These are phyloP conservation scores for Sporothrix protearum DNA, from an alignment of 2,329 filamentous ascomycete species.

Conservation along the genomic window DNA sequence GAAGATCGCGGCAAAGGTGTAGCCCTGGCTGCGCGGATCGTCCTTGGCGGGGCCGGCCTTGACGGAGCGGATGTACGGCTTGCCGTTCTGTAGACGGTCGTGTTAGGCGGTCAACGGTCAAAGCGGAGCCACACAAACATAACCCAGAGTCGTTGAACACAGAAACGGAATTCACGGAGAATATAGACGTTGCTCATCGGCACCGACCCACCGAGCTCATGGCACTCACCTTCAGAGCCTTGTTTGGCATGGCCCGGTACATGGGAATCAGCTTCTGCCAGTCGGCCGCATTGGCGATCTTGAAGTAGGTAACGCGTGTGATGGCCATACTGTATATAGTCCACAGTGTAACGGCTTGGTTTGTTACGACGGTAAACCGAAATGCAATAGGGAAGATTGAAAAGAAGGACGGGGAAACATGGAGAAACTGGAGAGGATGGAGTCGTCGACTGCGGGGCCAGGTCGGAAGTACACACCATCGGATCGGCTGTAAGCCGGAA, in stretches of 20 bases:
- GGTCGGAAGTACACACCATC: neutral
- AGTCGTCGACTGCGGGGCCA: neutral
- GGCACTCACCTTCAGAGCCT: constrained; percentile 42
- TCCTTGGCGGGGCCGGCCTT: constrained; percentile 46
- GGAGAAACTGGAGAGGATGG: too few relatives aligned
- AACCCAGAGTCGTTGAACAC: too few relatives aligned
- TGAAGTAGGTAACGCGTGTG: constrained; percentile 51
- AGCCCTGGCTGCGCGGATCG: constrained; percentile 62
- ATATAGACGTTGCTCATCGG: neutral
- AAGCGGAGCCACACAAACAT: too few relatives aligned
- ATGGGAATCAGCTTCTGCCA: constrained; percentile 44
- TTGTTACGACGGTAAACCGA: too few relatives aligned
- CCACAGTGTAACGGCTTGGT: too few relatives aligned
- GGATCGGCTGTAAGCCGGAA: neutral
- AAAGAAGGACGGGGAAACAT: too few relatives aligned
- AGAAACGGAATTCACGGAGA: neutral
- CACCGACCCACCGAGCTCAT: neutral
- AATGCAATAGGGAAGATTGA: too few relatives aligned
- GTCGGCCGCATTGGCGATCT: constrained; percentile 45
- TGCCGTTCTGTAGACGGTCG: constrained; percentile 69
- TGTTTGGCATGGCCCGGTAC: constrained; percentile 42
- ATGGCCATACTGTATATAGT: neutral
- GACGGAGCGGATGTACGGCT: constrained; percentile 63
- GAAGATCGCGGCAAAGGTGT: constrained; percentile 61
- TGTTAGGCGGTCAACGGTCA: neutral